Base-by-base conservation (phyloP, 139 green algal species). In the Edaphochlamys debaryana region DNA sequence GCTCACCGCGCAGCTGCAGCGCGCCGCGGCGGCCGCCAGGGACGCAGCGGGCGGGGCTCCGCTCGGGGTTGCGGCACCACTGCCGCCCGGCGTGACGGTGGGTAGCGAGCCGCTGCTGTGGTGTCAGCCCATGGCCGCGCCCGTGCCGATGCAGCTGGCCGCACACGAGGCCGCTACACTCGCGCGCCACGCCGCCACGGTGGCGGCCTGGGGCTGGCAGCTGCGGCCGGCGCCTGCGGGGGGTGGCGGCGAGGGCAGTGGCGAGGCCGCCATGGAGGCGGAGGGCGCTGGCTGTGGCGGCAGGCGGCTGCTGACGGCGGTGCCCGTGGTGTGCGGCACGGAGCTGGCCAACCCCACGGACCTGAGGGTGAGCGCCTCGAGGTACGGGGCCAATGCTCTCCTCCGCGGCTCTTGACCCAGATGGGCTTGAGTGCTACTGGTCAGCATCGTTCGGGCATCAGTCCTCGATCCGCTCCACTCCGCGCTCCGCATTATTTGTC, bases 271-370 rank as follows among this genome's bases (percentile, higher is more conserved):
- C 9, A 20, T 7, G 30, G 11, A 20, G 22, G 54, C 54, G 8
- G 63, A 25, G n/a, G 29, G 30, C 4, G n/a, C n/a, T 40, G 63
- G 22, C 7, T 29, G 63, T 25, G 41, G 27, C 23, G 68, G 11
- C 20, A 15, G 3, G 27, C 29, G 74, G 9, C 19, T 85, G 73
- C 71, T 96, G 64, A 85, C 85, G 23, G 82, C 87, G 38, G 78
- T 87, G 22, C 92, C 92, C 4, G 45, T 77, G 2, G 82, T 96
- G 54, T 79, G 79, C 38, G 90, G 87, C 27, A 70, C 62, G 3
- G 13, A 60, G 15, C 86, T 96, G 34, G 86, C 45, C 63, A 69
- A 69, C 38, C 83, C 84, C 36, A 70, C 87, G 0, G 93, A 95
- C 74, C 69, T 95, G 29, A 80, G 88, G 85, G 73, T 68, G 34